phyloP scores from a whole-genome alignment of 331 rosid genomes.

The Arachis monticola region DNA sequence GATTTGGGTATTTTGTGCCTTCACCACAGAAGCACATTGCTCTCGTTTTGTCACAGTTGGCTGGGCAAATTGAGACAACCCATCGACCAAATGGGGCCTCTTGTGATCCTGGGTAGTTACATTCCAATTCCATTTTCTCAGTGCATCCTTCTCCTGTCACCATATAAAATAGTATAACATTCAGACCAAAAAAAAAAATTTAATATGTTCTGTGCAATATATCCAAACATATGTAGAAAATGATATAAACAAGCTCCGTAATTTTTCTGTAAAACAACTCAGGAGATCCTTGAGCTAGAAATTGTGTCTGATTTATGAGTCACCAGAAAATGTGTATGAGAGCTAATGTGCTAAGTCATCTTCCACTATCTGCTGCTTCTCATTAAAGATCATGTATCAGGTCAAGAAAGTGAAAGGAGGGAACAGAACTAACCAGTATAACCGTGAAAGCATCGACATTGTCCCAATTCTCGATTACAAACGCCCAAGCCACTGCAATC shows the following conservation, averaged over 20 bases:
- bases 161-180: conserved; percentile 25
- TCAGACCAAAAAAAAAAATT: conserved; percentile 29
- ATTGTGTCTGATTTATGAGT: conserved; percentile 17
- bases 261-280: conserved; percentile 10
- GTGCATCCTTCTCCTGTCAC: conserved; percentile 77
- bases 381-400: neutral
- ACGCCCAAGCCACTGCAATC: conserved; percentile 84
- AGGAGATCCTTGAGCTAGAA: neutral
- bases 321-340: conserved; percentile 8
- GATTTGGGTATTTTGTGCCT: conserved; percentile 86
- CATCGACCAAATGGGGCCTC: conserved; percentile 69
- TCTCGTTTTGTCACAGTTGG: conserved; percentile 79
- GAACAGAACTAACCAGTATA: conserved; percentile 62
- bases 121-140: conserved; percentile 58
- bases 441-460: conserved; percentile 92
- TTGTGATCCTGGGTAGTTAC: conserved; percentile 64
- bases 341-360: neutral
- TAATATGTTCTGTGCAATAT: conserved; percentile 6
- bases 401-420: conserved; percentile 14
- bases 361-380: conserved; percentile 20
- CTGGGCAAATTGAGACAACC: conserved; percentile 88
- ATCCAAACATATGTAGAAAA: conserved; percentile 33
- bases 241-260: neutral
- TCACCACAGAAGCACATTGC: conserved; percentile 99
- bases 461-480: conserved; percentile 85